A percentile compares a stretch with the other conserved stretches of the same genome.
phyloP scores from a whole-genome alignment of 2,329 filamentous ascomycete genomes.

The Pseudopyrenochaeta lycopersici region DNA sequence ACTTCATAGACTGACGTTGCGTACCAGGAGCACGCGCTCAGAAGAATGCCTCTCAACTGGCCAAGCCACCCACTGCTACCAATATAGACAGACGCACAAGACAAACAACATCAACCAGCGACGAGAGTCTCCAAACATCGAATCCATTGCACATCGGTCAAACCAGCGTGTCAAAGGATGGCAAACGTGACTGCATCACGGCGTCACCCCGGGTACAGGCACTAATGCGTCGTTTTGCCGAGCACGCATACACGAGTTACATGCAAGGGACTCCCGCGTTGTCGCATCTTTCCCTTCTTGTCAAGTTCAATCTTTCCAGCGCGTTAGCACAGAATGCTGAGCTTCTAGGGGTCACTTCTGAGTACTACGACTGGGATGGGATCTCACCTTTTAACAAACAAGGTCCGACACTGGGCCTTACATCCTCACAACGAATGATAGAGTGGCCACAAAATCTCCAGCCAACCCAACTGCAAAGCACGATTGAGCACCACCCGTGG shows the following conservation, averaged over 20 bases:
- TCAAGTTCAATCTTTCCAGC: constrained; percentile 19
- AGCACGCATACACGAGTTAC: constrained; percentile 27
- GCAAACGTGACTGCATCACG: constrained; percentile 7
- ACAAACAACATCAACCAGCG: too few relatives aligned
- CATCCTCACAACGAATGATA: neutral
- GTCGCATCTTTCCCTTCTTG: constrained; percentile 19
- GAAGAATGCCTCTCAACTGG: neutral
- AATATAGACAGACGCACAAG: too few relatives aligned
- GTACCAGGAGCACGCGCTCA: neutral
- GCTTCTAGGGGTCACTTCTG: constrained; percentile 13
- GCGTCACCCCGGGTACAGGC: constrained; percentile 12
- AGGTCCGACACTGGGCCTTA: neutral
- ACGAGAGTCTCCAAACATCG: too few relatives aligned
- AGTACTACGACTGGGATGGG: constrained; percentile 18
- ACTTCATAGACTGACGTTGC: neutral
- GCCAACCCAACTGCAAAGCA: constrained; percentile 52
- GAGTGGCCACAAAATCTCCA: constrained; percentile 16
- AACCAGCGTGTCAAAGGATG: neutral
- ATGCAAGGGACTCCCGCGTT: constrained; percentile 18
- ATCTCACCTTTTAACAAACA: constrained; percentile 24
- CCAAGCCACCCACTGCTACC: too few relatives aligned
- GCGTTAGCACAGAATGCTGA: constrained; percentile 18
- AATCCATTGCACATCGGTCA: neutral
- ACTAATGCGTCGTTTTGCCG: constrained; percentile 21
- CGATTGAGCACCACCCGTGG: constrained; percentile 53